Evolutionary conservation across 345 rosid genomes (phyloP).

Genomic region (Moricandia moricandioides): DNA sequence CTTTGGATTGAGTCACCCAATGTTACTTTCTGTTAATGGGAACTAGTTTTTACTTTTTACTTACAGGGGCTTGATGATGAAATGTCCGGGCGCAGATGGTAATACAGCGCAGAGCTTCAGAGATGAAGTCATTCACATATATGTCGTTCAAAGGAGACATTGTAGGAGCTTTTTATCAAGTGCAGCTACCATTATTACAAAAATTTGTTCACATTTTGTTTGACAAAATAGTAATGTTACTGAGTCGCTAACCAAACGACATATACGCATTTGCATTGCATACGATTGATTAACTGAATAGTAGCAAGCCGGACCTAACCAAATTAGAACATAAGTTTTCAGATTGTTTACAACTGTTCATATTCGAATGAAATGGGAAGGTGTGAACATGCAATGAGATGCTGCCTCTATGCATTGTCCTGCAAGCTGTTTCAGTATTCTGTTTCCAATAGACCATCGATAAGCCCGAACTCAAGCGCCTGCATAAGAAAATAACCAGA

Average conservation of each 20-base stretch:
- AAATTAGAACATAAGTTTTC: neutral
- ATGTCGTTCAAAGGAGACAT: neutral
- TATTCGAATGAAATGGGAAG: constrained; percentile 19
- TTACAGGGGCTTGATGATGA: constrained; percentile 29
- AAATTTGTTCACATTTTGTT: constrained; percentile 12
- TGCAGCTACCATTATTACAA: neutral
- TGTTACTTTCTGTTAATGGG: neutral
- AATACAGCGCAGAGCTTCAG: constrained; percentile 16
- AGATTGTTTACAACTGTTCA: constrained; percentile 7
- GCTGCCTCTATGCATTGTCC: neutral
- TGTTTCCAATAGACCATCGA: constrained; percentile 81
- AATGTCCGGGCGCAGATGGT: neutral
- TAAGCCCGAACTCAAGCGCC: constrained; percentile 87
- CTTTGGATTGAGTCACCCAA: neutral
- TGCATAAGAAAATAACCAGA: constrained; percentile 28
- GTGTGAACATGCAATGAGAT: constrained; percentile 17
- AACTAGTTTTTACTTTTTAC: constrained; percentile 9
- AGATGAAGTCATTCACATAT: neutral
- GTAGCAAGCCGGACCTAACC: neutral
- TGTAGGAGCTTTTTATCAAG: neutral
- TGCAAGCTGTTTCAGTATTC: constrained; percentile 45
- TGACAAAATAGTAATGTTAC: neutral
- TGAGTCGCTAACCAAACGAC: neutral
- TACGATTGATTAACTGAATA: constrained; percentile 23
- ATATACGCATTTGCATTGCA: neutral